A percentile compares a stretch with the other conserved stretches of the same genome.
phyloP scores from a whole-genome alignment of 257 asterid species.

The Coffea eugenioides region DNA sequence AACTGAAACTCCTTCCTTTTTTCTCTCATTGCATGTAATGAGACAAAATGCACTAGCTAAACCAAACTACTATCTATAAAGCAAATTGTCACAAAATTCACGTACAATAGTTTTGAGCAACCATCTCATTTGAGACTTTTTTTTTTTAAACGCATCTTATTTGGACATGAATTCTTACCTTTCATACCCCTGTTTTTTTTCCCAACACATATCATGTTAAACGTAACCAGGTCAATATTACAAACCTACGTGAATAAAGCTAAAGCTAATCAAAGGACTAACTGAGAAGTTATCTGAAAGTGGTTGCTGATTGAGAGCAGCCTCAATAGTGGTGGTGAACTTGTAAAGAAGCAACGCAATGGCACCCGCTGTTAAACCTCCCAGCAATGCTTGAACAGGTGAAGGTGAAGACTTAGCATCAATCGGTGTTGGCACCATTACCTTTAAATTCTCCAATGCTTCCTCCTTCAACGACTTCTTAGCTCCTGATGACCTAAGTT shows the following conservation, averaged over 20 bases:
- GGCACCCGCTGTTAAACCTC: slow-evolving; percentile 76
- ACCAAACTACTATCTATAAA: not conserved
- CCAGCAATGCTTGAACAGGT: slow-evolving; percentile 75
- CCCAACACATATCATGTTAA: not conserved
- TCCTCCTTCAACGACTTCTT: slow-evolving; percentile 68
- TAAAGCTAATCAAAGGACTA: slow-evolving; percentile 20
- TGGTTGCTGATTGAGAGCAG: slow-evolving; percentile 66
- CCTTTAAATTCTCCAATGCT: slow-evolving; percentile 67
- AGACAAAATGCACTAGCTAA: not conserved
- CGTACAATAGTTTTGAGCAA: not conserved
- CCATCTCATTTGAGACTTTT: not conserved
- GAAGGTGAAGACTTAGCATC: slow-evolving; percentile 61
- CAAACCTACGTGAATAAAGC: not conserved
- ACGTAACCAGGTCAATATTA: not conserved
- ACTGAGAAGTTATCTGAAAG: slow-evolving; percentile 80
- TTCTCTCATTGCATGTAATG: no score
- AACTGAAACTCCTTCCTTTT: not conserved
- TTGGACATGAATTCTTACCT: not conserved
- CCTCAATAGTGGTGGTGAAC: slow-evolving; percentile 72
- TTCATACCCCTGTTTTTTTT: not conserved
- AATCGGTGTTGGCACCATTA: slow-evolving; percentile 51
- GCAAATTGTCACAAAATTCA: no score
- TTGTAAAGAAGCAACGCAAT: slow-evolving; percentile 70
- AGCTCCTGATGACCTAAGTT: slow-evolving; percentile 67
- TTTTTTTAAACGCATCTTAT: not conserved